Evolutionary conservation across 768 basidiomycete genomes (phyloP).

Genomic region (Suillus hirtellus): DNA sequence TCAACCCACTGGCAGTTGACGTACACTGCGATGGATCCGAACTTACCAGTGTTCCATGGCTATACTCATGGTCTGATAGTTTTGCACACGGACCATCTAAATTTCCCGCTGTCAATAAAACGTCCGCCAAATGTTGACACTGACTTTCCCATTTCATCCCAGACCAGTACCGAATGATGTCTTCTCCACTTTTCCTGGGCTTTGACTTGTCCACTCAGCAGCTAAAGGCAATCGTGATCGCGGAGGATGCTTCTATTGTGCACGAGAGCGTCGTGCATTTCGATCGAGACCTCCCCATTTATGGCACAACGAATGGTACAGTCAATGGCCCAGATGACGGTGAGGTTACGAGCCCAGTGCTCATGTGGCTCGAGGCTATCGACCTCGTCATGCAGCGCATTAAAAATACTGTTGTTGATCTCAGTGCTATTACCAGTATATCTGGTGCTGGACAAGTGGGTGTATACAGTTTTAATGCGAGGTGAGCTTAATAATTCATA

Average conservation of each 20-base stretch:
- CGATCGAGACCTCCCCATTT: constrained; percentile 73
- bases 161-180: constrained; percentile 12
- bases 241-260: constrained; percentile 55
- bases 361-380: constrained; percentile 84
- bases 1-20: background rate
- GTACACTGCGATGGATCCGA: constrained; percentile 4
- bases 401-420: constrained; percentile 57
- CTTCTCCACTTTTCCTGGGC: constrained; percentile 61
- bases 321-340: constrained; percentile 63
- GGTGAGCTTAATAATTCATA: background rate
- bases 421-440: constrained; percentile 58
- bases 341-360: constrained; percentile 78
- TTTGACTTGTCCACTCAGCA: constrained; percentile 88
- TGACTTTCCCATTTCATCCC: background rate
- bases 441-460: constrained; percentile 80
- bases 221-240: constrained; percentile 72
- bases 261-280: constrained; percentile 78
- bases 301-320: constrained; percentile 67
- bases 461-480: constrained; percentile 2
- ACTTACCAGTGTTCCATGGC: background rate
- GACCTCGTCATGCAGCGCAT: constrained; percentile 72
- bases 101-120: constrained; percentile 6
- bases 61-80: constrained; percentile 4
- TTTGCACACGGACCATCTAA: constrained; percentile 5
- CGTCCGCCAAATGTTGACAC: background rate